Evolutionary conservation across 2,329 filamentous ascomycete species (phyloP), one percentile per base, ranked within the genome.

Genomic region (Microcera coccophila): DNA sequence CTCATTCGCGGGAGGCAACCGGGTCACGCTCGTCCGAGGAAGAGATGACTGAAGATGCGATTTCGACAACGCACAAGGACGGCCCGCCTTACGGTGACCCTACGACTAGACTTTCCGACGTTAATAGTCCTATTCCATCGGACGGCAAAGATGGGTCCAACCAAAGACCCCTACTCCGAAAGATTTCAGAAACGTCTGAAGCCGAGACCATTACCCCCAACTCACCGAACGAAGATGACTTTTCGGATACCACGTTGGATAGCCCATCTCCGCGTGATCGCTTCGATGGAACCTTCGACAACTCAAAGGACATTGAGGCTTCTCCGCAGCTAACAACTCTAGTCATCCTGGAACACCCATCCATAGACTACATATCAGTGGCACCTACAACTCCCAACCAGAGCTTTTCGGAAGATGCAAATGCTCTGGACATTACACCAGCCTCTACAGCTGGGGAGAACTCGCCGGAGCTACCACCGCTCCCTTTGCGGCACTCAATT

Each of bases 391-490:
- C 55, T 8, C 55, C 55, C 8, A 47, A 50, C 12, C 45, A 47
- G 11, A 44, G 48, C 36, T 57, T 46, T 24, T 26, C 35, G 19
- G 41, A 24, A 9, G 36, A 49, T 35, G 43, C 52, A 2, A 45
- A 47, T 9, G 18, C 29, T n/a, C 17, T 42, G 5, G 47, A 57
- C 10, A 39, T 49, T n/a, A 31, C 48, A 16, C 36, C 36, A 8
- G 29, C 36, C 19, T 39, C 50, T 17, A 47, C 49, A 11, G 48
- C 50, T 29, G 61, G 58, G 11, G 58, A 63, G 9, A 62, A 61
- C 15, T 65, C 66, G 15, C 38, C 57, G 10, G 61, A 66, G 32
- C 54, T 72, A 4, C 69, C 70, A 4, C 60, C 63, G 1, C 54
- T 70, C 17, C 59, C 63, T 2, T 54, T 70, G 18, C 60, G 59